phyloP scores from a whole-genome alignment of 164 flowering plant genomes.

The Annona cherimola region DNA sequence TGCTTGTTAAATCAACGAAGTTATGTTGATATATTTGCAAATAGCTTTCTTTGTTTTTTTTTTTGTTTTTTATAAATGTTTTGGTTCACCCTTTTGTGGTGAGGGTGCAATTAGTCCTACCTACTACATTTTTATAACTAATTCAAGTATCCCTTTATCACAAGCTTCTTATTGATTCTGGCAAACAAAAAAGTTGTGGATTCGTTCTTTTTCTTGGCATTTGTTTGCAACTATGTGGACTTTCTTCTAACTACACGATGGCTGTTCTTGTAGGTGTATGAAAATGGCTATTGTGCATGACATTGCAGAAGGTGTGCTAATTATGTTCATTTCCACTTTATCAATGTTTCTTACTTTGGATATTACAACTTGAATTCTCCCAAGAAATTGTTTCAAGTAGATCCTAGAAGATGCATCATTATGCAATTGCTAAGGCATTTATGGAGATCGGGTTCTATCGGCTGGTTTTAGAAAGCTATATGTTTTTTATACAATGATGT shows the following conservation, averaged over 20 bases:
- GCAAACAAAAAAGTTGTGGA: background rate
- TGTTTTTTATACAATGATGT: background rate
- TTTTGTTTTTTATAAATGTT: too few relatives aligned
- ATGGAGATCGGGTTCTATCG: background rate
- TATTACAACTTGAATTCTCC: background rate
- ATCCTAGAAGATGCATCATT: background rate
- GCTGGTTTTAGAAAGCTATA: background rate
- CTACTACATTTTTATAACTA: background rate
- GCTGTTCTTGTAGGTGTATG: slow-evolving; percentile 51
- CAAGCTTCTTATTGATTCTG: background rate
- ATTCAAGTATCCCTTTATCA: background rate
- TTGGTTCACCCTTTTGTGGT: too few relatives aligned
- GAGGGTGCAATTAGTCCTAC: too few relatives aligned
- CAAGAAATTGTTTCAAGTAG: too few relatives aligned
- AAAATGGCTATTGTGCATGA: slow-evolving; percentile 98
- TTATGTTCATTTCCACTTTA: background rate
- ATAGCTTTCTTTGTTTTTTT: too few relatives aligned
- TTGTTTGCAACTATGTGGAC: background rate
- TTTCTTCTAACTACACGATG: background rate
- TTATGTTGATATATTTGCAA: too few relatives aligned
- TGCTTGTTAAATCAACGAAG: too few relatives aligned
- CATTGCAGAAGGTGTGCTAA: slow-evolving; percentile 78
- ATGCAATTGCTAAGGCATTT: background rate
- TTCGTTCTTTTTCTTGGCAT: background rate
- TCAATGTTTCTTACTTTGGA: background rate